These are phyloP conservation scores for Globisporangium ultimum DNA, from an alignment of 352 stramenopile species.

Conservation along the genomic window DNA sequence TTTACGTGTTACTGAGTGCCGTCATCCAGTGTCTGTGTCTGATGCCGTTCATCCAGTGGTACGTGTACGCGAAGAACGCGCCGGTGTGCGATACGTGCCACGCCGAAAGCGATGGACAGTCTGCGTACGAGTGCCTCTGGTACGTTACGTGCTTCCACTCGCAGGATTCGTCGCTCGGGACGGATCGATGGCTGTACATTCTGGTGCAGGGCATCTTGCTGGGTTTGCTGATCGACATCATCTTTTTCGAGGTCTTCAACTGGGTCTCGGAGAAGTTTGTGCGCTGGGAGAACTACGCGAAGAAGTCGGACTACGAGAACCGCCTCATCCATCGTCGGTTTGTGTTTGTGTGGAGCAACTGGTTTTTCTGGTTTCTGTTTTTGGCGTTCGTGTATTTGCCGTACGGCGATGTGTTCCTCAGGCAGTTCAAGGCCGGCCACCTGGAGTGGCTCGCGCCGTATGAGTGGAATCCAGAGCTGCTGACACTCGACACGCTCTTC, in stretches of 20 bases:
- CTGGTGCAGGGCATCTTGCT: conserved; percentile 79
- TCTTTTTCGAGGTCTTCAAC: conserved; percentile 89
- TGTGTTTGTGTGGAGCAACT: conserved; percentile 90
- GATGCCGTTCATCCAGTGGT: conserved; percentile 88
- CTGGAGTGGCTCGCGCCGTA: conserved; percentile 63
- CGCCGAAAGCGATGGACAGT: conserved; percentile 20
- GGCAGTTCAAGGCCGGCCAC: conserved; percentile 44
- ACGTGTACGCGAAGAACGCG: conserved; percentile 86
- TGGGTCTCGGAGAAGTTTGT: conserved; percentile 88
- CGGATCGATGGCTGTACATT: conserved; percentile 89
- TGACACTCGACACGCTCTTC: conserved; percentile 86
- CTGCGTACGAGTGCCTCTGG: conserved; percentile 68
- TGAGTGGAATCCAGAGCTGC: conserved; percentile 59
- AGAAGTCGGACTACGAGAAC: conserved; percentile 87
- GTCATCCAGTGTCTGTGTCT: conserved; percentile 80
- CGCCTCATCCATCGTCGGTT: conserved; percentile 84
- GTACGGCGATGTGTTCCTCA: conserved; percentile 70
- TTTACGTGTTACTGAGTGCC: conserved; percentile 73
- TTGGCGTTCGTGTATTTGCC: conserved; percentile 89
- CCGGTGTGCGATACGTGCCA: conserved; percentile 65
- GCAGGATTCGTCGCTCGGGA: conserved; percentile 63
- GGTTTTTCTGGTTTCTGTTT: conserved; percentile 91
- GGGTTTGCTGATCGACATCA: conserved; percentile 84
- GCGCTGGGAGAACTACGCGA: conserved; percentile 82
- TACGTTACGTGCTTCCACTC: conserved; percentile 85